Evolutionary conservation across 768 basidiomycete genomes (phyloP).

Genomic region (Rossbeevera mucosa): DNA sequence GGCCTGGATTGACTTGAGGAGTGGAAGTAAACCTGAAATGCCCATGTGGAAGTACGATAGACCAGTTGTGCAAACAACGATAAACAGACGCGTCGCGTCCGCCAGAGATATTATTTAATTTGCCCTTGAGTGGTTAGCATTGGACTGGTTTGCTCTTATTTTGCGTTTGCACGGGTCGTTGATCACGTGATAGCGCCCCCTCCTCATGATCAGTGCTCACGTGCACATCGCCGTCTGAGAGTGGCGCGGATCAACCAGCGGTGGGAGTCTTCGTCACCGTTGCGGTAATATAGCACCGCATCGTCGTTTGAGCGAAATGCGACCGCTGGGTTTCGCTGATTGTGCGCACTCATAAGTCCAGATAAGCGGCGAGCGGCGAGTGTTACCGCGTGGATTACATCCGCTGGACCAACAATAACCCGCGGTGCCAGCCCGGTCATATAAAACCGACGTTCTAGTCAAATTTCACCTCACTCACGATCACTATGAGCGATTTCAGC

Average conservation of each 20-base stretch:
- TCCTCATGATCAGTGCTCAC: no score
- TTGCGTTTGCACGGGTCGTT: no score
- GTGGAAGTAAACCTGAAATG: constrained; percentile 83
- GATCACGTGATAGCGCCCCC: no score
- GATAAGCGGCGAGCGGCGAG: not conserved
- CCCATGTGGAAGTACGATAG: constrained; percentile 49
- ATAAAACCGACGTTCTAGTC: no score
- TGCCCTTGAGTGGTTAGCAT: no score
- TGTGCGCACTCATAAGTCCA: not conserved
- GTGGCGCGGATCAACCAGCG: no score
- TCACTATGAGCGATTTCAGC: constrained; percentile 12
- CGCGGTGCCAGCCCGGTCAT: not conserved
- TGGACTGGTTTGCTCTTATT: no score
- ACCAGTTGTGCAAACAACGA: constrained; percentile 19
- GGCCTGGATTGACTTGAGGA: constrained; percentile 86
- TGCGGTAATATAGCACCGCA: not conserved
- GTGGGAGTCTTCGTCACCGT: constrained; percentile 3
- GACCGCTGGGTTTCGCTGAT: not conserved
- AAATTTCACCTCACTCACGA: not conserved
- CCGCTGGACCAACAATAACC: not conserved
- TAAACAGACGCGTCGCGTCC: constrained; percentile 34
- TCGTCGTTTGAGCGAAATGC: not conserved
- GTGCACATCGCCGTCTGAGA: no score
- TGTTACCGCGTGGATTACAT: not conserved
- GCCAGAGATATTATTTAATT: no score